Base-by-base conservation (phyloP, 2,329 filamentous ascomycete species). In the Cytospora piceicola region DNA sequence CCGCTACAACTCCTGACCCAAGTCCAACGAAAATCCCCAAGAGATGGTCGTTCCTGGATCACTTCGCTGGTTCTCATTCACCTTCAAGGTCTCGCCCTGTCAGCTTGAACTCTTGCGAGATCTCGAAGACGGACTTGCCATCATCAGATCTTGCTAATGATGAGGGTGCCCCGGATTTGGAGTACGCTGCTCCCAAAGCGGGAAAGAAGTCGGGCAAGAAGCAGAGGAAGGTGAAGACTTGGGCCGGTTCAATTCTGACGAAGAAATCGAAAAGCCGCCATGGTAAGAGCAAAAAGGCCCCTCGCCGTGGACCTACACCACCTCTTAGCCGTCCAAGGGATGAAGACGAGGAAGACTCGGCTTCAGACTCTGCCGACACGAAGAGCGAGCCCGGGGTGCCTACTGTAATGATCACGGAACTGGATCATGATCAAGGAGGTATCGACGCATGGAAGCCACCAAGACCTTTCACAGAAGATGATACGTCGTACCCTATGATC, bases 401-500 rank as follows among this genome's bases (percentile, higher is more conserved):
- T 0, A 76, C 77, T 6, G 75, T 82, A 3, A 76, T 78, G 24
- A 75, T 81, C 2, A 82, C 81, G 0, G 78, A 79, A 51, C 77
- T 79, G 14, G 72, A 75, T 3, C 58, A 64, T 20, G 46, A 67
- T 17, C 70, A 71, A 49, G 71, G 61, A 69, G 71, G 72, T 61
- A 56, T 72, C 70, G 60, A 73, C 20, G 67, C 75, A 3, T 78
- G 79, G 72, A 80, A 78, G 53, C 77, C 80, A 70, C 66, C 76
- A 49, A 76, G 76, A 32, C 74, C 73, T 68, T 77, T 71, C 52
- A 76, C 76, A 2, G 82, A 87, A 11, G 86, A 89, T 56, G 92
- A 96, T 66, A 76, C 85, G 3, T 84, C 89, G 61, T 92, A 88
- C 73, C 89, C 91, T 9, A 90, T 97, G 76, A 96, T 99, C 69